Evolutionary conservation across 257 asterid species (phyloP).

Genomic region (Lavandula angustifolia): DNA sequence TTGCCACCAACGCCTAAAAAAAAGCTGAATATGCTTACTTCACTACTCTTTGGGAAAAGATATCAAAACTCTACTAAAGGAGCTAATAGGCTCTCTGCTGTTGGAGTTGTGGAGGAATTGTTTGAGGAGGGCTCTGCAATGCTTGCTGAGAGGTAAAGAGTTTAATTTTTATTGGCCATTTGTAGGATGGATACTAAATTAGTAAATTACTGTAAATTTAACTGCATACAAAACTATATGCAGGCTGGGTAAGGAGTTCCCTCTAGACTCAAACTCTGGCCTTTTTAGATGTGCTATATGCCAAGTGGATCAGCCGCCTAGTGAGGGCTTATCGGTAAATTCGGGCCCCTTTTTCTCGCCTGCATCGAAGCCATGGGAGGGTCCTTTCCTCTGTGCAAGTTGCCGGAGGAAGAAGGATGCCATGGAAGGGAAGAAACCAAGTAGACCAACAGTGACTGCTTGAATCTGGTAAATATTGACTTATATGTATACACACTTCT

Average conservation of each 20-base stretch:
- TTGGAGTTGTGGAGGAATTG: conserved; percentile 88
- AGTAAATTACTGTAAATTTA: too few relatives aligned
- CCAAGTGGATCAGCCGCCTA: conserved; percentile 78
- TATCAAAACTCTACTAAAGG: conserved; percentile 52
- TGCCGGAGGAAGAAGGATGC: conserved; percentile 91
- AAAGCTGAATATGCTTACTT: conserved; percentile 62
- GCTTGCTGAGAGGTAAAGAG: conserved; percentile 83
- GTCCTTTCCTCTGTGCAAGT: conserved; percentile 88
- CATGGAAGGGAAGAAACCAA: conserved; percentile 83
- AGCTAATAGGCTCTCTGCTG: conserved; percentile 70
- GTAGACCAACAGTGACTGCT: conserved; percentile 48
- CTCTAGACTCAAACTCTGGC: conserved; percentile 70
- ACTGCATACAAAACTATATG: conserved; percentile 9
- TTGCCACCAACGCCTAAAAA: conserved; percentile 66
- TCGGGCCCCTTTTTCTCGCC: conserved; percentile 88
- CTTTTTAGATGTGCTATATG: conserved; percentile 90
- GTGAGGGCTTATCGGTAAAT: conserved; percentile 77
- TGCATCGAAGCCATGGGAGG: conserved; percentile 93
- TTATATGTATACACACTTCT: conserved; percentile 25
- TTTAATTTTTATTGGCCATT: neutral
- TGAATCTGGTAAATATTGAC: conserved; percentile 50
- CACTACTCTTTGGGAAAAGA: conserved; percentile 65
- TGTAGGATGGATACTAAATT: neutral
- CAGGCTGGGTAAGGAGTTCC: conserved; percentile 92
- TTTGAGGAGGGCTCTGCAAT: conserved; percentile 98